Evolutionary conservation across 371 early-diverging fungal species (phyloP).

Genomic region (Lichtheimia corymbifera): DNA sequence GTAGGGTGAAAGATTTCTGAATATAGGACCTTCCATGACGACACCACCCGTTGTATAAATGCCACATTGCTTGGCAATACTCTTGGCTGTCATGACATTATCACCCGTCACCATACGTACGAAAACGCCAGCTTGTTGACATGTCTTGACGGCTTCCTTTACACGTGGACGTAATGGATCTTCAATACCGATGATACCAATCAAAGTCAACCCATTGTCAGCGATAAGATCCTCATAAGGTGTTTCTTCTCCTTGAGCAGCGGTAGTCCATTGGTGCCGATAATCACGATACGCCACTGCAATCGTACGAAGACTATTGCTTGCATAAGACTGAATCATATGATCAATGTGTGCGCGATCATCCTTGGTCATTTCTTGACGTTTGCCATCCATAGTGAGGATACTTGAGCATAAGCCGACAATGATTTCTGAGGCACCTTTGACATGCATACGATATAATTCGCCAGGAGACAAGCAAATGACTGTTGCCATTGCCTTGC

Average conservation of each 20-base stretch:
- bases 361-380: conserved; percentile 45
- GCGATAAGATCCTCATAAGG: conserved; percentile 45
- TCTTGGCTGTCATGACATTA: conserved; percentile 72
- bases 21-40: conserved; percentile 71
- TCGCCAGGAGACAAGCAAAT: conserved; percentile 46
- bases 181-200: conserved; percentile 73
- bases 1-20: conserved; percentile 54
- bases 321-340: conserved; percentile 61
- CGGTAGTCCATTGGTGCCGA: conserved; percentile 71
- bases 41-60: conserved; percentile 62
- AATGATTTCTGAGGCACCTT: conserved; percentile 90
- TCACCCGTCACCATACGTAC: conserved; percentile 91
- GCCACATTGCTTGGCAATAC: conserved; percentile 72
- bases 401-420: conserved; percentile 42
- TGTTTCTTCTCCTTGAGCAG: conserved; percentile 17
- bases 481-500: conserved; percentile 88
- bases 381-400: conserved; percentile 39
- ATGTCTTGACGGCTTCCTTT: conserved; percentile 62
- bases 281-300: conserved; percentile 75
- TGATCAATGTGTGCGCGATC: conserved; percentile 45
- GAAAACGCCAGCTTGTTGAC: conserved; percentile 75
- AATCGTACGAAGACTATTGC: conserved; percentile 66
- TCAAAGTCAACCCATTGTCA: conserved; percentile 49
- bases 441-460: conserved; percentile 71
- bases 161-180: conserved; percentile 78